Percentiles rank a stretch among this genome's conserved stretches.
Evolutionary conservation across 257 asterid genomes (phyloP).

Genomic region (Solanum verrucosum): DNA sequence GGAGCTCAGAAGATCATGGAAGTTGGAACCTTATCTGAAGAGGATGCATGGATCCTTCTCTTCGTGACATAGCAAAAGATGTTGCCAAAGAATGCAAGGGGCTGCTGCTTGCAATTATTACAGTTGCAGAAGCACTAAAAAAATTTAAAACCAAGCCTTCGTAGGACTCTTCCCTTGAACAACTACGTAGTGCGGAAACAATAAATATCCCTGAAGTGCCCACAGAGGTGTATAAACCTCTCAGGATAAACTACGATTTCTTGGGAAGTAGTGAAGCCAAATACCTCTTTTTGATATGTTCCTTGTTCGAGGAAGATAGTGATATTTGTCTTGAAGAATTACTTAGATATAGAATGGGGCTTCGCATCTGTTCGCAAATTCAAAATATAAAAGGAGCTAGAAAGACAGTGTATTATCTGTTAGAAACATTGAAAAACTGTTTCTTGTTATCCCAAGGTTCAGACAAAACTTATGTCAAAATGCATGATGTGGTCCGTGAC

Average conservation of each 20-base stretch:
- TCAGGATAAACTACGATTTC: neutral
- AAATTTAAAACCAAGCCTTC: neutral
- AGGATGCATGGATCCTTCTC: neutral
- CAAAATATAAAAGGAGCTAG: neutral
- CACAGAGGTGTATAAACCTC: neutral
- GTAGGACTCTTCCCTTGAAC: neutral
- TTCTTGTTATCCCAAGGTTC: neutral
- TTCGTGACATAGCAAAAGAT: neutral
- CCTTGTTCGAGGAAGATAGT: neutral
- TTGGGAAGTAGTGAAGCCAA: slow-evolving; percentile 4
- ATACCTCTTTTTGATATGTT: slow-evolving; percentile 2
- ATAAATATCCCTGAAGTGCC: neutral
- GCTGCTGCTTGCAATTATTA: slow-evolving; percentile 4
- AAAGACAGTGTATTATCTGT: neutral
- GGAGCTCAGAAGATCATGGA: neutral
- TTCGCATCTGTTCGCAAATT: neutral
- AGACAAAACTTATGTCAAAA: neutral
- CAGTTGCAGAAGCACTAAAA: neutral
- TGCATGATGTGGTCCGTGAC: slow-evolving; percentile 12
- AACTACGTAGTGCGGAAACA: neutral
- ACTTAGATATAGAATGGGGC: slow-evolving; percentile 3
- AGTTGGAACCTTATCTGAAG: neutral
- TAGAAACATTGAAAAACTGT: neutral
- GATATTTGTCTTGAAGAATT: neutral
- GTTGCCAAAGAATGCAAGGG: slow-evolving; percentile 4